These are phyloP conservation scores for Carallia brachiata DNA, from an alignment of 345 rosid species.

Conservation along the genomic window DNA sequence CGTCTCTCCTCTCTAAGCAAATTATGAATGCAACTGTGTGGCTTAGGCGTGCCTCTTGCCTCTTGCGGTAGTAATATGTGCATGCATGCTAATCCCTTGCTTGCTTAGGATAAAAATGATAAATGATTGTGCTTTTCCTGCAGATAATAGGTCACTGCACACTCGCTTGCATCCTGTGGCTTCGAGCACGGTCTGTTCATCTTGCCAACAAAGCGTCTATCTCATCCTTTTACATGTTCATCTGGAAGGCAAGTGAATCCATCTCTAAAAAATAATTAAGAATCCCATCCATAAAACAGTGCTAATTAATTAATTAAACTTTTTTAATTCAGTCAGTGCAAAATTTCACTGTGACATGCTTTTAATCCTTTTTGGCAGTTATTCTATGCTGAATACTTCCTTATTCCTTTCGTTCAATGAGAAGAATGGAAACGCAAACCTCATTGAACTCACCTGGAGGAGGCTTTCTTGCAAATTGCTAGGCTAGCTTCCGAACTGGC, in stretches of 20 bases:
- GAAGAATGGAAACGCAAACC: background rate
- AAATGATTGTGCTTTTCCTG: background rate
- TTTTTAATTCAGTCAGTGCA: background rate
- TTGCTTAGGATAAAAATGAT: background rate
- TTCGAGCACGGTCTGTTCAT: constrained; percentile 26
- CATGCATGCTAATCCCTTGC: background rate
- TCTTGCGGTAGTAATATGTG: background rate
- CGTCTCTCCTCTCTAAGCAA: background rate
- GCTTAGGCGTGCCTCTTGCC: background rate
- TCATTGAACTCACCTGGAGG: too few relatives aligned
- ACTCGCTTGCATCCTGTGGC: constrained; percentile 25
- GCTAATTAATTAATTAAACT: too few relatives aligned
- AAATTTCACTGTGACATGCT: background rate
- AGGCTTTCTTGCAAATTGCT: too few relatives aligned
- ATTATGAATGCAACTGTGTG: background rate
- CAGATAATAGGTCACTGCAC: constrained; percentile 29
- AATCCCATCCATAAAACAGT: too few relatives aligned
- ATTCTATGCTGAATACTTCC: constrained; percentile 33
- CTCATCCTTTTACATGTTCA: constrained; percentile 37
- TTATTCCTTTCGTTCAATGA: constrained; percentile 34
- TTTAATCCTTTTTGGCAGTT: constrained; percentile 17
- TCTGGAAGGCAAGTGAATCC: constrained; percentile 34
- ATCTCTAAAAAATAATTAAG: too few relatives aligned
- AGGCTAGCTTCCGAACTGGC: too few relatives aligned
- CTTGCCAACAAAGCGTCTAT: constrained; percentile 20